Percentiles rank a stretch among this genome's conserved stretches.
These are phyloP conservation scores for Juglanconis juglandina DNA, from an alignment of 2,329 filamentous ascomycete genomes.

Conservation along the genomic window DNA sequence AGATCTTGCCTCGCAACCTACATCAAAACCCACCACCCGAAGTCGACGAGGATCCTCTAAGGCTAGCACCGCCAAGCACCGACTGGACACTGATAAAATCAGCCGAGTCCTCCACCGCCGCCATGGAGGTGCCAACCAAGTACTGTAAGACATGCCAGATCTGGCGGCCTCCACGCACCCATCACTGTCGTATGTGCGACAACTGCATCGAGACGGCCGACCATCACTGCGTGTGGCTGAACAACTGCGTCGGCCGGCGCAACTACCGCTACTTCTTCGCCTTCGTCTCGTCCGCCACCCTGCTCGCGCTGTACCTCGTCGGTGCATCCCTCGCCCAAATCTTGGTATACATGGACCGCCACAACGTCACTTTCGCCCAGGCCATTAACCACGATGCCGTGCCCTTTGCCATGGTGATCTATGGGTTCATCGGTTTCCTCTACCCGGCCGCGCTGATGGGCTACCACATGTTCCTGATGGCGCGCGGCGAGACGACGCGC, in stretches of 20 bases:
- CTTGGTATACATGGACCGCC: slow-evolving; percentile 63
- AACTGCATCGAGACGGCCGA: slow-evolving; percentile 97
- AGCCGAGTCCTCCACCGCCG: slow-evolving; percentile 68
- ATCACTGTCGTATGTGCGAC: slow-evolving; percentile 95
- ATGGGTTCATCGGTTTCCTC: slow-evolving; percentile 67
- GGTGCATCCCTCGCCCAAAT: slow-evolving; percentile 78
- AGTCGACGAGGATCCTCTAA: slow-evolving; percentile 75
- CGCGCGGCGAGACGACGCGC: slow-evolving; percentile 86
- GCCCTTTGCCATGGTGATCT: slow-evolving; percentile 85
- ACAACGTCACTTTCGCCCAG: slow-evolving; percentile 63
- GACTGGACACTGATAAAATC: slow-evolving; percentile 93
- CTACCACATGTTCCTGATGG: slow-evolving; percentile 91
- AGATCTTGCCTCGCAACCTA: slow-evolving; percentile 90
- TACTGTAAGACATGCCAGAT: slow-evolving; percentile 98
- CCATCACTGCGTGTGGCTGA: slow-evolving; percentile 98
- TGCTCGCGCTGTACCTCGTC: slow-evolving; percentile 73
- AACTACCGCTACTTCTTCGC: slow-evolving; percentile 98
- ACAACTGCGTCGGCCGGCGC: slow-evolving; percentile 93
- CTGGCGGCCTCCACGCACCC: slow-evolving; percentile 91
- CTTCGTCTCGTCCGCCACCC: slow-evolving; percentile 76
- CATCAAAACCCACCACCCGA: slow-evolving; percentile 79
- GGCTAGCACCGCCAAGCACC: slow-evolving; percentile 78
- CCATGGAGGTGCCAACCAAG: slow-evolving; percentile 97
- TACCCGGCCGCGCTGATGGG: slow-evolving; percentile 82
- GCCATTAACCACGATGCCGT: slow-evolving; percentile 71